Conservation (phyloP, 345 rosid genomes). For the Euphorbia lathyris region DNA sequence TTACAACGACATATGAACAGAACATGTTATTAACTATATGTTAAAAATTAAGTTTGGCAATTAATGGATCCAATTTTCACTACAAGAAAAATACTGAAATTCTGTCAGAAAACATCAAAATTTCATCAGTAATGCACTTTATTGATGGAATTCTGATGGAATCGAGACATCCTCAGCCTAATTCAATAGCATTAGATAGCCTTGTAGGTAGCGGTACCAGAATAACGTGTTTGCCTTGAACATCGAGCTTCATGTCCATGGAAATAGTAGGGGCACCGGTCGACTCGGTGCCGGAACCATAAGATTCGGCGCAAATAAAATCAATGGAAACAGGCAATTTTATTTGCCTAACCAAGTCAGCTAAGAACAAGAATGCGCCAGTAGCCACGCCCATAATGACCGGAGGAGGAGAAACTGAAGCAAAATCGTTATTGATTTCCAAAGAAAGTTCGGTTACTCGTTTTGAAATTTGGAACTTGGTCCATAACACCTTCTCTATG, state of each 20-base stretch:
- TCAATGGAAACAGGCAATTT: constrained; percentile 58
- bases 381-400: constrained; percentile 84
- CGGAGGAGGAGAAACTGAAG: constrained; percentile 39
- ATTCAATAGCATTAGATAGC: too few relatives aligned
- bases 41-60: too few relatives aligned
- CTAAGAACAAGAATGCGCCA: constrained; percentile 77
- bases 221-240: constrained; percentile 59
- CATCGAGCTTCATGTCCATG: constrained; percentile 63
- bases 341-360: constrained; percentile 67
- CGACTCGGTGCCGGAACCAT: constrained; percentile 64
- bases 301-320: constrained; percentile 66
- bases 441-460: constrained; percentile 61
- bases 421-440: constrained; percentile 49
- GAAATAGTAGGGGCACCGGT: constrained; percentile 56
- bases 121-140: too few relatives aligned
- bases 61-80: too few relatives aligned
- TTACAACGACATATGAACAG: too few relatives aligned
- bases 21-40: too few relatives aligned
- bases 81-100: too few relatives aligned
- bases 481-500: constrained; percentile 62
- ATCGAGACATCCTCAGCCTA: too few relatives aligned
- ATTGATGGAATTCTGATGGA: too few relatives aligned
- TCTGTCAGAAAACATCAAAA: too few relatives aligned
- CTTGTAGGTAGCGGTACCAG: constrained; percentile 51
- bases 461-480: constrained; percentile 42